Evolutionary conservation across 2,329 filamentous ascomycete species (phyloP), one percentile per base, ranked within the genome.

Genomic region (Ceratocystis papillata): DNA sequence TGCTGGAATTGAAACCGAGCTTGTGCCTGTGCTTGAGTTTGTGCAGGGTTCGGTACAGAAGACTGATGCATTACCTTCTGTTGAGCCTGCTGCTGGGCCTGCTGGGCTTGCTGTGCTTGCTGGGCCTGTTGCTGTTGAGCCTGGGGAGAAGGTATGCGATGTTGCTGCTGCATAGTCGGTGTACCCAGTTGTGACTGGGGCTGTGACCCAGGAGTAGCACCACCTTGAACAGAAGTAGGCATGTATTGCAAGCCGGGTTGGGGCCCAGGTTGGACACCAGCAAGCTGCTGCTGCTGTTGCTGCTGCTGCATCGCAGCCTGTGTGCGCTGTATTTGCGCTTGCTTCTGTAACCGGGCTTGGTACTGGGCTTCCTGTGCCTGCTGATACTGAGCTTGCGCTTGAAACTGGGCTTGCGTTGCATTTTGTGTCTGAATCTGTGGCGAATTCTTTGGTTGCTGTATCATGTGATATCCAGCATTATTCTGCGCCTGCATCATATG

Each of bases 1-100:
- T 72, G 74, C 6, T 67, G 46, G 12, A 70, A 68, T 20, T 72
- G 71, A 15, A 73, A 68, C 1, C 68, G 62, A 22, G 53, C 65
- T 64, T 69, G 69, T 53, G 20, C 50, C 17, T 55, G 48, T 7
- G 41, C 50, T 28, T 65, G 63, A 12, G 44, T 44, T 48, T 63
- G 61, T 22, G 3, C 60, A 59, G 50, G 30, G 46, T 8, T 53
- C 28, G 55, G 6, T 15, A 37, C n/a, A 20, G 55, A 53, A n/a
- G 48, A 53, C 30, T 28, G 44, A 28, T 41, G 41, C 55, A 59
- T 62, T 44, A 41, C 37, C 37, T 41, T 41, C 37, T 41, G 37
- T 15, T 41, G 37, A 15, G 37, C 37, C 37, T 41, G 37, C 3
- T 41, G 37, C 22, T 62, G 30, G 3, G 30, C 30, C 37, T 41